phyloP scores from a whole-genome alignment of 306 rosid species.

The Potentilla sterilis region DNA sequence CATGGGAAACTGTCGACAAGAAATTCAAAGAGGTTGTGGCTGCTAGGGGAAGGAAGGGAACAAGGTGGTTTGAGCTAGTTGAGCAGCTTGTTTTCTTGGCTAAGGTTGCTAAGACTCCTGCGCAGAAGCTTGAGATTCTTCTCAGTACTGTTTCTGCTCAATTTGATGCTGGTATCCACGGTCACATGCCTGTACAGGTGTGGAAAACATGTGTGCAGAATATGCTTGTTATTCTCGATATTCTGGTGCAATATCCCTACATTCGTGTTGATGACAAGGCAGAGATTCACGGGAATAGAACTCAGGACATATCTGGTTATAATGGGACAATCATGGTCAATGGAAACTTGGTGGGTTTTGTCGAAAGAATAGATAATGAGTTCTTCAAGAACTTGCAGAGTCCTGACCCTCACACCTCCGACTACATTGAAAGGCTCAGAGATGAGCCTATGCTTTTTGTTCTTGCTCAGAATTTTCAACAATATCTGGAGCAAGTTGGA shows the following conservation, averaged over 20 bases:
- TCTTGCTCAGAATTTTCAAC: slow-evolving; percentile 93
- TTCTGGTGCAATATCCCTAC: slow-evolving; percentile 65
- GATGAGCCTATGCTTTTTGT: slow-evolving; percentile 70
- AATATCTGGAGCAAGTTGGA: slow-evolving; percentile 62
- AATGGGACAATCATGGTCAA: slow-evolving; percentile 64
- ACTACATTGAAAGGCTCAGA: slow-evolving; percentile 84
- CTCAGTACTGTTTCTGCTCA: slow-evolving; percentile 74
- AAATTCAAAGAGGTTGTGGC: slow-evolving; percentile 79
- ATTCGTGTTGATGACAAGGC: slow-evolving; percentile 71
- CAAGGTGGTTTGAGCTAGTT: slow-evolving; percentile 81
- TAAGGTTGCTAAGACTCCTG: slow-evolving; percentile 83
- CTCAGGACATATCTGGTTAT: slow-evolving; percentile 63
- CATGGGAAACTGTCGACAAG: slow-evolving; percentile 74
- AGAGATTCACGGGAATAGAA: slow-evolving; percentile 75
- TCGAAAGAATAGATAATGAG: slow-evolving; percentile 73
- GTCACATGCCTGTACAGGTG: slow-evolving; percentile 85
- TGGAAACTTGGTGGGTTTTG: slow-evolving; percentile 81
- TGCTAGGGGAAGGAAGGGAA: slow-evolving; percentile 85
- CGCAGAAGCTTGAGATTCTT: slow-evolving; percentile 79
- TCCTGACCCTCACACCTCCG: slow-evolving; percentile 90
- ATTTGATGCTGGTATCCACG: slow-evolving; percentile 77
- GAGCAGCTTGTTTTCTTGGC: slow-evolving; percentile 73
- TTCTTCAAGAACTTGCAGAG: slow-evolving; percentile 92
- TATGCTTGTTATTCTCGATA: slow-evolving; percentile 76
- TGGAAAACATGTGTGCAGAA: slow-evolving; percentile 88